Evolutionary conservation across 2,329 filamentous ascomycete species (phyloP).

Genomic region (Penicillium polonicum): DNA sequence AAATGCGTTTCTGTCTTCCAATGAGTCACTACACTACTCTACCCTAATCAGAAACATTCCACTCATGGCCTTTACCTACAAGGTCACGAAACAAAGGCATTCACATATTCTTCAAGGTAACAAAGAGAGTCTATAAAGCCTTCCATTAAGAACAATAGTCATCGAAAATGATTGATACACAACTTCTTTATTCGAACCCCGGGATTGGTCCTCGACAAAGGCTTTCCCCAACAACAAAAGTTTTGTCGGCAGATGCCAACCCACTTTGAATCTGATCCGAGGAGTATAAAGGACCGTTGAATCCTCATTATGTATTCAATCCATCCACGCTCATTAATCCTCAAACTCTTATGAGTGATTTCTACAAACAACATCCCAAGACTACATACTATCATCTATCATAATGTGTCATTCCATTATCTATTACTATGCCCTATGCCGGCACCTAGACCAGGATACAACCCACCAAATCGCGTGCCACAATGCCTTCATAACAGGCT

Average conservation of each 20-base stretch:
- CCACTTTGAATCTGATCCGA: neutral
- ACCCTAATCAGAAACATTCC: neutral
- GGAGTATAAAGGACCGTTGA: neutral
- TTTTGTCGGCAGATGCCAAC: neutral
- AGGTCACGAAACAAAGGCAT: neutral
- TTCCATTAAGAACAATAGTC: neutral
- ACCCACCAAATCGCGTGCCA: conserved; percentile 18
- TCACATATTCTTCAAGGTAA: neutral
- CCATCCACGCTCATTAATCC: neutral
- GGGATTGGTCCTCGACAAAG: neutral
- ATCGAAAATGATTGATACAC: neutral
- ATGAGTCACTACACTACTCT: neutral
- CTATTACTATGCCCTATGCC: conserved; percentile 27
- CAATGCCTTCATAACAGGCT: conserved; percentile 12
- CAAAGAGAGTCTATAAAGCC: neutral
- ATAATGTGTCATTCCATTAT: conserved; percentile 27
- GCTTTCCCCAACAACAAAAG: neutral
- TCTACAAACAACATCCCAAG: neutral
- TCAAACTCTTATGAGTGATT: neutral
- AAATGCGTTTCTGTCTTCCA: neutral
- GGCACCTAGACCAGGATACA: conserved; percentile 15
- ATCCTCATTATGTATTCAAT: neutral
- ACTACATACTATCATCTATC: neutral
- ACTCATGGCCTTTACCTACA: neutral
- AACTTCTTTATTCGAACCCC: neutral